Conservation (phyloP, 1,139 yeast species). For the Taphrina populina region DNA sequence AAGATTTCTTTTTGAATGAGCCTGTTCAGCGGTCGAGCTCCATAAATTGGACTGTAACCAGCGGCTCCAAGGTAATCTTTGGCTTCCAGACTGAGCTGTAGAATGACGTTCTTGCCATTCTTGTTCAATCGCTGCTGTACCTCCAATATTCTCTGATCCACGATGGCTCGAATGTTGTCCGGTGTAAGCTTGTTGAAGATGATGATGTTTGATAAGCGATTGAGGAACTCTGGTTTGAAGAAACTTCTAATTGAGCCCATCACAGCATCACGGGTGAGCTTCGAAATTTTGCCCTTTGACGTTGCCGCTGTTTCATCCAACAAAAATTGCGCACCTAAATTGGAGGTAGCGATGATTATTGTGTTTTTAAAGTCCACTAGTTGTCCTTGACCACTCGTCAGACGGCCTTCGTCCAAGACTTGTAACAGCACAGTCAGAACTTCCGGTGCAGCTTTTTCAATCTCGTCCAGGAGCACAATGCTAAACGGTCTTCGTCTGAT, state of each 20-base stretch:
- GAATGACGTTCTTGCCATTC: conserved; percentile 72
- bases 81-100: conserved; percentile 70
- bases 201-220: conserved; percentile 89
- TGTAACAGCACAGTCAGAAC: conserved; percentile 88
- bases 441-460: conserved; percentile 99
- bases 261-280: conserved; percentile 68
- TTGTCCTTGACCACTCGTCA: conserved; percentile 91
- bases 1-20: conserved; percentile 83
- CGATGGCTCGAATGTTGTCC: conserved; percentile 90
- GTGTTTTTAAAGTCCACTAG: conserved; percentile 89
- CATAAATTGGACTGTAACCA: conserved; percentile 90
- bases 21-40: conserved; percentile 97
- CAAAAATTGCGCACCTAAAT: conserved; percentile 90
- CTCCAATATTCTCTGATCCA: conserved; percentile 75
- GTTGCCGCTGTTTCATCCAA: conserved; percentile 61
- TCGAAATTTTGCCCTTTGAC: conserved; percentile 53
- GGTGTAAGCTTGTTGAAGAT: conserved; percentile 88
- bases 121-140: conserved; percentile 79
- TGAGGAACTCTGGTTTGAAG: conserved; percentile 95
- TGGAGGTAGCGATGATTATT: conserved; percentile 93
- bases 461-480: conserved; percentile 91
- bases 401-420: conserved; percentile 92
- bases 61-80: conserved; percentile 74
- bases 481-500: conserved; percentile 89
- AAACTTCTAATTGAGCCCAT: conserved; percentile 84